Evolutionary conservation across 1,139 yeast genomes (phyloP), one percentile per base, ranked within the genome.

Genomic region (Sugiyamaella sp.): DNA sequence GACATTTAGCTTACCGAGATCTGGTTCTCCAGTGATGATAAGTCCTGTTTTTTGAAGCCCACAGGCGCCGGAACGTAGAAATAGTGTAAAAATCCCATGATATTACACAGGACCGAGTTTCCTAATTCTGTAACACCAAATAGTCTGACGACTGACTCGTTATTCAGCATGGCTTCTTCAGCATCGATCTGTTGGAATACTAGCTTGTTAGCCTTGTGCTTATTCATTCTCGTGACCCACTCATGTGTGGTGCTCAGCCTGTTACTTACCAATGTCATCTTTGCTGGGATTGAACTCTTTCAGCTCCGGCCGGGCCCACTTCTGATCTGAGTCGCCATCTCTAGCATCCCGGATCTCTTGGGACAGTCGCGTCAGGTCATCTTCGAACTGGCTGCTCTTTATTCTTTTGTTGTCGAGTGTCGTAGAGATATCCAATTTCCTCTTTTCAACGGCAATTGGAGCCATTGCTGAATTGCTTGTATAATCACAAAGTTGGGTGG

Each of bases 171-270:
- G 4, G 86, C 80, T 65, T 93, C 99, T 66, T 93, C 99, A 1
- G 96, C 97, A 70, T 95, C 99, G 63, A 95, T 76, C 66, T 93
- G 99, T 70, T 93, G 99, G 69, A 95, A 93, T n/a, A 8, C 48
- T 46, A 17, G 16, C 3, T 16, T 43, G 54, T 46, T 50, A 50
- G 54, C 27, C n/a, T 17, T 12, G 9, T 37, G 22, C 17, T 2
- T n/a, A 49, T 9, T 8, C 35, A 25, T 38, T n/a, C n/a, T n/a
- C n/a, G n/a, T n/a, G n/a, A n/a, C n/a, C n/a, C n/a, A n/a, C n/a
- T n/a, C n/a, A n/a, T n/a, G n/a, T n/a, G n/a, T n/a, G n/a, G n/a
- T n/a, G n/a, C n/a, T n/a, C n/a, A n/a, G n/a, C n/a, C n/a, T n/a
- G n/a, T n/a, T 19, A 42, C 53, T 37, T 19, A 52, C 44, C 51